A percentile compares a stretch with the other conserved stretches of the same genome.
These are phyloP conservation scores for Hypoxylon lienhwacheense DNA, from an alignment of 495 filamentous ascomycete species.

Conservation along the genomic window DNA sequence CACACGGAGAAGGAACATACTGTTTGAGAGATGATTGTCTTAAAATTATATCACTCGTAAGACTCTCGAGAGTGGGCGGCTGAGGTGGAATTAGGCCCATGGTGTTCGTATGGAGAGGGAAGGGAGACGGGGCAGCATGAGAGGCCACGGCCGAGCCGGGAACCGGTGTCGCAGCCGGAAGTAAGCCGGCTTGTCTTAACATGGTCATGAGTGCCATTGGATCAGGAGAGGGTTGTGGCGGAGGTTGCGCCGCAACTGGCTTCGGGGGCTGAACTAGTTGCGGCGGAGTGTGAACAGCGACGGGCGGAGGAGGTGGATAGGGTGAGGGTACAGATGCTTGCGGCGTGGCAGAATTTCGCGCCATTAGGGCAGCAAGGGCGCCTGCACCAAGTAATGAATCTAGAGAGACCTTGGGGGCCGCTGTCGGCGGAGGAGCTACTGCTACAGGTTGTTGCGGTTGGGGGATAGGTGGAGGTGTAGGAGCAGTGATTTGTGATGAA, in stretches of 20 bases:
- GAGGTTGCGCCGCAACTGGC: conserved; percentile 27
- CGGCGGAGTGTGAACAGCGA: conserved; percentile 45
- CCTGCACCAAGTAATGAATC: conserved; percentile 57
- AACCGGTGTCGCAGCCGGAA: conserved; percentile 37
- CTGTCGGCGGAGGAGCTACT: conserved; percentile 41
- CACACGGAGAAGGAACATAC: conserved; percentile 52
- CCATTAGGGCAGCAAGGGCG: conserved; percentile 54
- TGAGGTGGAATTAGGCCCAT: conserved; percentile 6
- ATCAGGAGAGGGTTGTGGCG: conserved; percentile 38
- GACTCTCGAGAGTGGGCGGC: conserved; percentile 35
- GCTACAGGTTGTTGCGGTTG: conserved; percentile 31
- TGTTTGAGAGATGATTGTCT: conserved; percentile 75
- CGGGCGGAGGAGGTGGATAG: conserved; percentile 40
- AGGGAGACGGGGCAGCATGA: conserved; percentile 42
- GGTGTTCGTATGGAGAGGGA: conserved; percentile 35
- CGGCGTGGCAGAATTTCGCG: conserved; percentile 50
- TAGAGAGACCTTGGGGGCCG: conserved; percentile 47
- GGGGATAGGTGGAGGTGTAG: conserved; percentile 30
- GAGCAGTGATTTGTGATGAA: conserved; percentile 41
- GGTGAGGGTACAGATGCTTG: conserved; percentile 47
- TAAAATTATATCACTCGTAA: conserved; percentile 65
- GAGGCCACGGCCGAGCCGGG: conserved; percentile 44
- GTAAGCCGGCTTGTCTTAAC: conserved; percentile 53
- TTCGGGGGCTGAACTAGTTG: conserved; percentile 42
- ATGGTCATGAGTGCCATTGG: conserved; percentile 52